Percentiles rank a stretch among this genome's conserved stretches.
phyloP scores from a whole-genome alignment of 768 basidiomycete species.

The Pilatotrama ljubarskyi region DNA sequence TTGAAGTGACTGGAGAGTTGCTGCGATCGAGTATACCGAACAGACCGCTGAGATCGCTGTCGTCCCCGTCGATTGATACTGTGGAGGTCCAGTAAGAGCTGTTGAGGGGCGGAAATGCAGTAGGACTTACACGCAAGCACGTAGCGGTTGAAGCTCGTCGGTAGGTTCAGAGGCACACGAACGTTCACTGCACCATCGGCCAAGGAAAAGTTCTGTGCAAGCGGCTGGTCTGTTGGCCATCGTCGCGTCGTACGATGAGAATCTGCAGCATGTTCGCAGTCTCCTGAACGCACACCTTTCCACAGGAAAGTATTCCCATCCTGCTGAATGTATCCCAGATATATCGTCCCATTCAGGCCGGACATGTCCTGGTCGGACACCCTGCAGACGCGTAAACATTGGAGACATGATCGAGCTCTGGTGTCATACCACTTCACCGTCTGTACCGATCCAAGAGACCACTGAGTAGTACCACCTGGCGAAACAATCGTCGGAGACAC shows the following conservation, averaged over 20 bases:
- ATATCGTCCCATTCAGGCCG: background rate
- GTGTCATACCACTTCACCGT: background rate
- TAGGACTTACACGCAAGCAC: background rate
- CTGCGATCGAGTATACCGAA: background rate
- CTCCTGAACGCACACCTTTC: background rate
- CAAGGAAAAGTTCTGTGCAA: background rate
- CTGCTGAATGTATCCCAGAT: background rate
- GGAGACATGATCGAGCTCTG: background rate
- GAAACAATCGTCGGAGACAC: background rate
- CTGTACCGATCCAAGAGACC: background rate
- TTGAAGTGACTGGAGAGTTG: background rate
- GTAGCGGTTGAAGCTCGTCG: background rate
- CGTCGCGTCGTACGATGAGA: background rate
- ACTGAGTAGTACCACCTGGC: background rate
- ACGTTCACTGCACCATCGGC: background rate
- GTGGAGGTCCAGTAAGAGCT: background rate
- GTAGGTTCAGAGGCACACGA: background rate
- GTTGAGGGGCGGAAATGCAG: no score
- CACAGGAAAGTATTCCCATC: background rate
- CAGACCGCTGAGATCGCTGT: background rate
- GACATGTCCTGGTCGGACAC: background rate
- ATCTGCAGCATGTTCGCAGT: background rate
- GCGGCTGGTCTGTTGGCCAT: background rate
- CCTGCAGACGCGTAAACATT: background rate
- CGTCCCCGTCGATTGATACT: constrained; percentile 1